Base-by-base conservation (phyloP, 768 basidiomycete genomes). In the Daedalea quercina region DNA sequence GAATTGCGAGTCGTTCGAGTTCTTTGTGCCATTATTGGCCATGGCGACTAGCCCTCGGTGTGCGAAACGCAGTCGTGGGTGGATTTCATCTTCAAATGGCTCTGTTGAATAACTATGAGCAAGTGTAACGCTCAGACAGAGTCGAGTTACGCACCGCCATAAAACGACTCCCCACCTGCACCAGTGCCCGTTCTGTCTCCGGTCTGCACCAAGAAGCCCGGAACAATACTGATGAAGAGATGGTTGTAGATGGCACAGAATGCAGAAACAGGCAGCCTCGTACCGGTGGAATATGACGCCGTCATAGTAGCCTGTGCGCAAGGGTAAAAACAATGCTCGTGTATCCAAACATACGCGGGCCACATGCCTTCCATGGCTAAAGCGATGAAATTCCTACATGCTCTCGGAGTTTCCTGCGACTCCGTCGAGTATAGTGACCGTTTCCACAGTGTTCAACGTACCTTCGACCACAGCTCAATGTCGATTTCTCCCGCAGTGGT, bases 1-100 rank as follows among this genome's bases (percentile, higher is more conserved):
- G 70, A 93, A 98, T 67, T 98, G 95, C 0, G 92, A 95, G 50
- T 90, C 87, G 59, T 99, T 99, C 3, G 90, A 83, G 63, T 94
- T 79, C 67, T 88, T 90, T 25, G 76, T 76, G 9, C 93, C 92
- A 53, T 79, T 84, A 62, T 96, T 96, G 3, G 96, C 96, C 90
- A 96, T 94, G 1, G 78, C 96, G 1, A 99, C 84, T 2, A 98
- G 68, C 0, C 96, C 96, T 50, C 96, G 87, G 63, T 98, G 88
- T 0, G 82, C 71, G 67, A 89, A 97, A 35, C 90, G 85, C 55
- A 99, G 73, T 34, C 96, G 81, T 3, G 94, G 92, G 61, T 95
- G 93, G 19, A 93, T 84, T 69, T 98, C 94, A 70, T 96, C 93
- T 65, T 92, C 87, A 58, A 96, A 96, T 2, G 86, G 90, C 61